A percentile compares a stretch with the other conserved stretches of the same genome.
Conservation (phyloP, 2,329 filamentous ascomycete genomes). For the Pseudonectria foliicola region DNA sequence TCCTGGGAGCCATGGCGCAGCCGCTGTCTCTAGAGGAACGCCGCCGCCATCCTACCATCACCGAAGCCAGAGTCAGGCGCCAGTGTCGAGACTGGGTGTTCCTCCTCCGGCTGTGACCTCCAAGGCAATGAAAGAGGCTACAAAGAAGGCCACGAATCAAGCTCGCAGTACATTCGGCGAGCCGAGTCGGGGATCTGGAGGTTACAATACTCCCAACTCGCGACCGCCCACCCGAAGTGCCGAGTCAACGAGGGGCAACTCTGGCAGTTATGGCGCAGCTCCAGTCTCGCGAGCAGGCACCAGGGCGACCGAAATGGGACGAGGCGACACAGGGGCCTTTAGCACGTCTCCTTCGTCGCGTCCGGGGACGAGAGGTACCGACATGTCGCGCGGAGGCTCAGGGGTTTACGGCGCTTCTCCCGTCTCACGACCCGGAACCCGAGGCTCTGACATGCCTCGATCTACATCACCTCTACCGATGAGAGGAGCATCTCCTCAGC, state of each 20-base stretch:
- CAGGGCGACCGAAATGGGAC: slow-evolving; percentile 1
- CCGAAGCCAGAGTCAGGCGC: slow-evolving; percentile 20
- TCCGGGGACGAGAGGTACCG: slow-evolving; percentile 27
- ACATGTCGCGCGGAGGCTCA: slow-evolving; percentile 21
- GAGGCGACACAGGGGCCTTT: slow-evolving; percentile 11
- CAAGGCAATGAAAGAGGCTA: slow-evolving; percentile 91
- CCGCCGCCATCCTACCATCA: slow-evolving; percentile 84
- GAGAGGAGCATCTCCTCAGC: slow-evolving; percentile 56
- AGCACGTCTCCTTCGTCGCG: slow-evolving; percentile 12
- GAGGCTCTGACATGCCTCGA: slow-evolving; percentile 52
- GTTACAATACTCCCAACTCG: slow-evolving; percentile 22
- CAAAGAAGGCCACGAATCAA: slow-evolving; percentile 79
- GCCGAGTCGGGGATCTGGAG: slow-evolving; percentile 26
- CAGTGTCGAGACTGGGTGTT: slow-evolving; percentile 73
- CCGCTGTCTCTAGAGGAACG: slow-evolving; percentile 60
- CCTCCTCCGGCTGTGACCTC: slow-evolving; percentile 89
- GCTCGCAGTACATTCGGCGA: slow-evolving; percentile 69
- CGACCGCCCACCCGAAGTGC: slow-evolving; percentile 13
- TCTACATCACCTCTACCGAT: slow-evolving; percentile 63
- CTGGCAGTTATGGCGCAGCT: slow-evolving; percentile 4
- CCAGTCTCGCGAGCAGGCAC: slow-evolving; percentile 3
- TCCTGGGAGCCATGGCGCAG: slow-evolving; percentile 39
- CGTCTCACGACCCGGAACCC: slow-evolving; percentile 50
- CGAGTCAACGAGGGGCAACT: slow-evolving; percentile 8
- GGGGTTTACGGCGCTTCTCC: slow-evolving; percentile 27